These are phyloP conservation scores for Alternaria solani DNA, from an alignment of 2,329 filamentous ascomycete genomes.

Conservation along the genomic window DNA sequence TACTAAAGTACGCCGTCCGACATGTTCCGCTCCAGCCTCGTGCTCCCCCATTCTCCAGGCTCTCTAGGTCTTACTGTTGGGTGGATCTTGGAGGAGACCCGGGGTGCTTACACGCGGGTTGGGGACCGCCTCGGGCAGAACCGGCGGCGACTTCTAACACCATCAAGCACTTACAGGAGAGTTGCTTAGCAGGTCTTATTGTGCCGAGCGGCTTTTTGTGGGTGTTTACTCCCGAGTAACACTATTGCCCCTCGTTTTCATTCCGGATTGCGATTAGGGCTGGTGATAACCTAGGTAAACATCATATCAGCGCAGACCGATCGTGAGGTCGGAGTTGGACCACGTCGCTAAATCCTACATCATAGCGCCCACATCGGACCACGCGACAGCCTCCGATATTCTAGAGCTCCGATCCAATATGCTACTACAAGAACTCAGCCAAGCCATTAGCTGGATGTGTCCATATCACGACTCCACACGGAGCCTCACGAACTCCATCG, in stretches of 20 bases:
- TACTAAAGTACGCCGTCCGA: constrained; percentile 17
- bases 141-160: background rate
- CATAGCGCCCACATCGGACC: background rate
- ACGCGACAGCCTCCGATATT: background rate
- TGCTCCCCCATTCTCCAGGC: constrained; percentile 7
- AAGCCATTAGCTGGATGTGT: background rate
- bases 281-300: background rate
- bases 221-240: background rate
- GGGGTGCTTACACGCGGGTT: constrained; percentile 1
- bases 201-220: background rate
- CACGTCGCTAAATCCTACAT: background rate
- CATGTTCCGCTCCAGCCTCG: constrained; percentile 8
- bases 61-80: constrained; percentile 5
- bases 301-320: background rate
- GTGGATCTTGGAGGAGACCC: background rate
- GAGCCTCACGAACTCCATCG: background rate
- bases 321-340: background rate
- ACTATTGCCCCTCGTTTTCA: background rate
- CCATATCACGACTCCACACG: background rate
- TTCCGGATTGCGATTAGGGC: background rate
- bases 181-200: background rate
- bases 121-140: constrained; percentile 1
- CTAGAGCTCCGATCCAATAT: background rate
- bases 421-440: background rate
- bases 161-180: background rate